A percentile compares a stretch with the other conserved stretches of the same genome.
Evolutionary conservation across 2,329 filamentous ascomycete genomes (phyloP).

Genomic region (Coniella vitis): DNA sequence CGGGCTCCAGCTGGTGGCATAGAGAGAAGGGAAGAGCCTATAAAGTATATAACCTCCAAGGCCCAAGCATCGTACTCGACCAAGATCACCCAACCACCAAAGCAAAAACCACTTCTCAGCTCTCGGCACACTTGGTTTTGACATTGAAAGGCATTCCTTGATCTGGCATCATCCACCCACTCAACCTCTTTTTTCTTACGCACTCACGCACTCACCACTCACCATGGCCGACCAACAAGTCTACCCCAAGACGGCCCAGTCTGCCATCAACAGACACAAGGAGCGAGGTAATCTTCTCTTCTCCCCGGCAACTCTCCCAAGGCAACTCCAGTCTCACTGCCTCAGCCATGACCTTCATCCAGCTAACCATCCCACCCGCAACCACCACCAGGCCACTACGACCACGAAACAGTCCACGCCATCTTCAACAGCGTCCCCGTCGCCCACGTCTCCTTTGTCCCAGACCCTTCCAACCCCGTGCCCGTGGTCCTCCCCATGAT

Average conservation of each 20-base stretch:
- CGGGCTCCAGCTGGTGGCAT: too few species aligned
- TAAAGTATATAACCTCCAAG: too few species aligned
- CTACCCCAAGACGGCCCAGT: slow-evolving; percentile 12
- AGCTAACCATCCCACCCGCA: too few species aligned
- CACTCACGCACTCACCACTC: not conserved
- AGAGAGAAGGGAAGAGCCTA: too few species aligned
- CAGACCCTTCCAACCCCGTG: slow-evolving; percentile 54
- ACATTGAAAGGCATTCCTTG: too few species aligned
- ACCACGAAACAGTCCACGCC: slow-evolving; percentile 63
- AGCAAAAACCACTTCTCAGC: too few species aligned
- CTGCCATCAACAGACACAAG: slow-evolving; percentile 15
- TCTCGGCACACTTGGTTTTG: too few species aligned
- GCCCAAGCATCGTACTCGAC: too few species aligned
- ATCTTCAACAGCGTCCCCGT: slow-evolving; percentile 71
- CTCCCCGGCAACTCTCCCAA: not conserved
- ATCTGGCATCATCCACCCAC: too few species aligned
- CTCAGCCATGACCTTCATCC: too few species aligned
- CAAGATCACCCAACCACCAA: too few species aligned
- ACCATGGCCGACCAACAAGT: slow-evolving; percentile 3
- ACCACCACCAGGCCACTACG: slow-evolving; percentile 55
- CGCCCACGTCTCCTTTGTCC: slow-evolving; percentile 72
- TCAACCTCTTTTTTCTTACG: too few species aligned
- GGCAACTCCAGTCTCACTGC: not conserved
- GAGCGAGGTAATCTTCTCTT: slow-evolving; percentile 9
- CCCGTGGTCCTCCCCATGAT: slow-evolving; percentile 80